phyloP scores from a whole-genome alignment of 306 rosid genomes.

The Acacia acuminata region DNA sequence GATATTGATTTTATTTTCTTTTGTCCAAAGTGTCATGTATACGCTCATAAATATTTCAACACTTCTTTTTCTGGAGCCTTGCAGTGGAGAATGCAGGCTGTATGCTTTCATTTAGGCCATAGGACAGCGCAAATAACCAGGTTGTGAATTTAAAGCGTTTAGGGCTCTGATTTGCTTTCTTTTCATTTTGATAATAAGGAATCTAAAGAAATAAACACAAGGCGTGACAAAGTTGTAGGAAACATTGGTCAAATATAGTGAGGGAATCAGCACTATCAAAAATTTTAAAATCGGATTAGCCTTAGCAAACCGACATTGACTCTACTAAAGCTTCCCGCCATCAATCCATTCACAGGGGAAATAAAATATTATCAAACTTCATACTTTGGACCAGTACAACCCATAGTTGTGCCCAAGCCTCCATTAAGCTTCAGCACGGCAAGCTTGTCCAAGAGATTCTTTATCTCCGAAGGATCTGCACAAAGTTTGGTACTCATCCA shows the following conservation, averaged over 20 bases:
- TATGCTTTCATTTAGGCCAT: neutral
- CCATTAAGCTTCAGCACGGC: conserved; percentile 97
- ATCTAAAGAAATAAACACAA: conserved; percentile 11
- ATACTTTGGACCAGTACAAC: conserved; percentile 96
- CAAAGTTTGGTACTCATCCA: conserved; percentile 19
- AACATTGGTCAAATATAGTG: neutral
- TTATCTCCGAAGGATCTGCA: conserved; percentile 68
- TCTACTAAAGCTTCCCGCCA: neutral
- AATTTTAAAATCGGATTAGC: neutral
- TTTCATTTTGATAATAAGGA: neutral
- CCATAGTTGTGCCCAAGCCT: conserved; percentile 97
- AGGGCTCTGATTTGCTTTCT: neutral
- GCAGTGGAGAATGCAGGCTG: neutral
- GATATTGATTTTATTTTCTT: conserved; percentile 2
- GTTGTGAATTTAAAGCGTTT: neutral
- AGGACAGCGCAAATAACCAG: conserved; percentile 20
- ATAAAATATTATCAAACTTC: neutral
- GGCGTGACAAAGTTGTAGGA: conserved; percentile 8
- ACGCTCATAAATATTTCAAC: conserved; percentile 10
- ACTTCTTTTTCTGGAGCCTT: neutral
- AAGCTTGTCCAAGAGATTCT: conserved; percentile 84
- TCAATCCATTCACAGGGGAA: neutral
- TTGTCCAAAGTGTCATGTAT: neutral
- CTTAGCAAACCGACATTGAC: neutral
- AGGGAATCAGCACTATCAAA: neutral